Evolutionary conservation across 179 eudicot species (phyloP), one percentile per base, ranked within the genome.

Genomic region (Corrigiola litoralis): DNA sequence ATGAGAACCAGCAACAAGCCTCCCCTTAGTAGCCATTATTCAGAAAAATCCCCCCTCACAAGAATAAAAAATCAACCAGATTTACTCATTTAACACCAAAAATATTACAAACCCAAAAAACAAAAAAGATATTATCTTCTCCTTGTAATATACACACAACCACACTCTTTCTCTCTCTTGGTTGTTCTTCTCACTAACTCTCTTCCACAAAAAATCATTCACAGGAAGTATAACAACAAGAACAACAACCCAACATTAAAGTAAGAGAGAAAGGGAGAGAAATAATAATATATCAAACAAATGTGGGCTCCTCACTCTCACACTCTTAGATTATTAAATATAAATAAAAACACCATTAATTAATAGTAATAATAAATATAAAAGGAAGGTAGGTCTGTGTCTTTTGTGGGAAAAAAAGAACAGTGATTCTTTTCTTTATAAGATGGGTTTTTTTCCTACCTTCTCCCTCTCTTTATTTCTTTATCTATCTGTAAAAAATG

Each of bases 1-100:
- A 37, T 90, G 97, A 36, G 97, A 90, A 71, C 97, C 97, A 53
- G 97, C 97, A 63, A 90, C 79, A 36, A 87, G 87, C 56, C 97
- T 77, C 27, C 95, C 95, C 41, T 87, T 85, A 62, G 89, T 85
- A 66, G 82, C 92, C 97, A 90, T 90, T 59, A 1, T 46, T 44
- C 23, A 54, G 29, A 48, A 21, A 67, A 65, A 50, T 8, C 72
- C 46, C 55, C 29, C 27, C 36, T 54, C 40, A 31, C 17, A 16
- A 42, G 58, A 57, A 59, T 25, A 58, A n/a, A 20, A 53, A 32
- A 54, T 47, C 21, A 69, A 68, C 63, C 63, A 54, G 64, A 46
- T 69, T 47, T 54, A 51, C 40, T 48, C 55, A 65, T n/a, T 58
- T 21, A 59, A 44, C 37, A 45, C 49, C n/a, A 25, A 29, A 40